Evolutionary conservation across 805 yeast genomes (phyloP).

Genomic region (Clavispora asparagi): DNA sequence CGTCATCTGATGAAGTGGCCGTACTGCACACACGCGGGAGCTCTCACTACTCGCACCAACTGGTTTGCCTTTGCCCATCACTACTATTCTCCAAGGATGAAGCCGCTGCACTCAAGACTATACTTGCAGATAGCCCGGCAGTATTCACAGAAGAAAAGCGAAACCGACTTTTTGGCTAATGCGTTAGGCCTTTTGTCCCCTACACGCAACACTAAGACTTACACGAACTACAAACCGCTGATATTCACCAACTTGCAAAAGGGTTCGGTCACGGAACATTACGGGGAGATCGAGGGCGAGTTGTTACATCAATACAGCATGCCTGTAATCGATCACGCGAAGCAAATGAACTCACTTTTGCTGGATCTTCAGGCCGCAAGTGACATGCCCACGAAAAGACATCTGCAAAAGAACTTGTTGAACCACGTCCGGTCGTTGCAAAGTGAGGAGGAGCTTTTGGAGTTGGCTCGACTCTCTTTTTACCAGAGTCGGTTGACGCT

Average conservation of each 20-base stretch:
- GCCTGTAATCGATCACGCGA: constrained; percentile 6
- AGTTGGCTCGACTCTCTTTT: constrained; percentile 20
- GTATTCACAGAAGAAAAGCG: constrained; percentile 5
- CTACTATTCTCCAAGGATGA: not conserved
- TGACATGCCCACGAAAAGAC: constrained; percentile 5
- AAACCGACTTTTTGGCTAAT: constrained; percentile 22
- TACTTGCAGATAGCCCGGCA: not conserved
- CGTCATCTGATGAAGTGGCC: too few relatives aligned
- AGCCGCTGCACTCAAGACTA: not conserved
- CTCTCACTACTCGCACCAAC: not conserved
- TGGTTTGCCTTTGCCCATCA: not conserved
- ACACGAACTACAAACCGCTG: constrained; percentile 26
- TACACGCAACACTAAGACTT: constrained; percentile 4
- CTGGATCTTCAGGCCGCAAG: constrained; percentile 20
- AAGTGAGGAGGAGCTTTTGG: constrained; percentile 17
- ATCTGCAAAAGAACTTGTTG: constrained; percentile 12
- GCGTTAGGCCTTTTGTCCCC: constrained; percentile 34
- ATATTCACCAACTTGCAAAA: constrained; percentile 26
- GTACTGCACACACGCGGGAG: too few relatives aligned
- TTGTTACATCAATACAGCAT: constrained; percentile 1
- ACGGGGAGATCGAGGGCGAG: constrained; percentile 6
- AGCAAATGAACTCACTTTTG: constrained; percentile 18
- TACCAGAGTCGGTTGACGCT: constrained; percentile 22
- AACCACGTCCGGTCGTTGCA: constrained; percentile 15
- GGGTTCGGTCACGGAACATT: constrained; percentile 30